Evolutionary conservation across 2,329 filamentous ascomycete genomes (phyloP).

Genomic region (Aspergillus transmontanensis): DNA sequence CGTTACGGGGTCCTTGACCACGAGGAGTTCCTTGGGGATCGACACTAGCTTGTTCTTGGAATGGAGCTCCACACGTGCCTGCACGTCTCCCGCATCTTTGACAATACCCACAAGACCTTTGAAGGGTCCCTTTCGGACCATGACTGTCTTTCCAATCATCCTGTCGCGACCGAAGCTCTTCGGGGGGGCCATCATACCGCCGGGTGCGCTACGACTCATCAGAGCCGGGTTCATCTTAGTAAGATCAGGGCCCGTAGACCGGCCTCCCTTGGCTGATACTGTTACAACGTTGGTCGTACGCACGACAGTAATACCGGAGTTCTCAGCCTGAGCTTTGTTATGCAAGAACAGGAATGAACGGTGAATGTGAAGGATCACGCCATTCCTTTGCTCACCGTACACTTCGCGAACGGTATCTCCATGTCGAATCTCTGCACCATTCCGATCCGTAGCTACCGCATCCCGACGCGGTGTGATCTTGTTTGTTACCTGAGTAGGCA

Average conservation of each 20-base stretch:
- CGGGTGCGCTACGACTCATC: constrained; percentile 65
- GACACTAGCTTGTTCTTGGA: constrained; percentile 91
- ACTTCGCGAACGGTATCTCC: constrained; percentile 93
- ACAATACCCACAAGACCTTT: constrained; percentile 95
- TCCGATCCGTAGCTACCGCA: constrained; percentile 87
- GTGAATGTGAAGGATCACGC: constrained; percentile 91
- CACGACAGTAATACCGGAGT: constrained; percentile 86
- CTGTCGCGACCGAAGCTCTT: constrained; percentile 75
- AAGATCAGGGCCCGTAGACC: constrained; percentile 75
- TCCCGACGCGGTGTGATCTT: constrained; percentile 80
- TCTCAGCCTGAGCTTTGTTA: constrained; percentile 80
- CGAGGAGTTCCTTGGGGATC: constrained; percentile 77
- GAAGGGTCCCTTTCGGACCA: constrained; percentile 81
- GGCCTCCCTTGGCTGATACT: constrained; percentile 89
- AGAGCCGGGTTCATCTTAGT: constrained; percentile 90
- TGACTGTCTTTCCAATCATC: constrained; percentile 87
- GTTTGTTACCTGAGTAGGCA: constrained; percentile 90
- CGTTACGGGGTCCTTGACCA: constrained; percentile 77
- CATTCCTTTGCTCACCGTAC: constrained; percentile 79
- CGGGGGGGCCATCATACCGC: constrained; percentile 64
- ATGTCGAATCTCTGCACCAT: constrained; percentile 86
- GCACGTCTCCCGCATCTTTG: constrained; percentile 85
- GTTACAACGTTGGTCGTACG: constrained; percentile 84
- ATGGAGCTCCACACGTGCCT: constrained; percentile 88
- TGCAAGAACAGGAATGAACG: constrained; percentile 90